Evolutionary conservation across 192 early-diverging fungal genomes (phyloP).

Genomic region (Mortierella antarctica): DNA sequence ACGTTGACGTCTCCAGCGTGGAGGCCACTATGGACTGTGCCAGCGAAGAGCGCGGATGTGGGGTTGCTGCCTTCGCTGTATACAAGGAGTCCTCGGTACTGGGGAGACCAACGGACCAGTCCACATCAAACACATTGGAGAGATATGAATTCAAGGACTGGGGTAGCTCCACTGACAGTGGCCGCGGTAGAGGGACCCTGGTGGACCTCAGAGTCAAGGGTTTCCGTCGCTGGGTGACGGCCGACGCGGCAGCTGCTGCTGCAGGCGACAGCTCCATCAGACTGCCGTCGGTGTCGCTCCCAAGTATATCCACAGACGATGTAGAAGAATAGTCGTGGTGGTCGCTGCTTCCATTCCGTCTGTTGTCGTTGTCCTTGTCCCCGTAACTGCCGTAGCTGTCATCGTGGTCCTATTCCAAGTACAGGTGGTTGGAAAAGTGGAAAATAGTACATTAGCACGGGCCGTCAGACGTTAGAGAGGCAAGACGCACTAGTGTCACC

Average conservation of each 20-base stretch:
- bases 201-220: conserved; percentile 17
- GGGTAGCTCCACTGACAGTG: conserved; percentile 32
- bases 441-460: background rate
- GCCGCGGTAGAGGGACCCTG: conserved; percentile 34
- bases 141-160: conserved; percentile 38
- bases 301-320: background rate
- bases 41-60: background rate
- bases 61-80: conserved; percentile 11
- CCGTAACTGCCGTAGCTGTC: background rate
- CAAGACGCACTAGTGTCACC: background rate
- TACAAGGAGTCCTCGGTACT: conserved; percentile 27
- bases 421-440: conserved; percentile 1
- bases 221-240: conserved; percentile 16
- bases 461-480: background rate
- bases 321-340: background rate
- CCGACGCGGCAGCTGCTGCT: conserved; percentile 24
- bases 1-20: background rate
- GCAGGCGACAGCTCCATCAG: conserved; percentile 8
- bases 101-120: conserved; percentile 33
- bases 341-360: background rate
- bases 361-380: background rate
- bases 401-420: background rate
- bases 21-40: background rate
- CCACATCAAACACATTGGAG: conserved; percentile 46
- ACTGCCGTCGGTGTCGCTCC: background rate